Evolutionary conservation across 352 stramenopile species (phyloP).

Genomic region (Pythium monospermum): DNA sequence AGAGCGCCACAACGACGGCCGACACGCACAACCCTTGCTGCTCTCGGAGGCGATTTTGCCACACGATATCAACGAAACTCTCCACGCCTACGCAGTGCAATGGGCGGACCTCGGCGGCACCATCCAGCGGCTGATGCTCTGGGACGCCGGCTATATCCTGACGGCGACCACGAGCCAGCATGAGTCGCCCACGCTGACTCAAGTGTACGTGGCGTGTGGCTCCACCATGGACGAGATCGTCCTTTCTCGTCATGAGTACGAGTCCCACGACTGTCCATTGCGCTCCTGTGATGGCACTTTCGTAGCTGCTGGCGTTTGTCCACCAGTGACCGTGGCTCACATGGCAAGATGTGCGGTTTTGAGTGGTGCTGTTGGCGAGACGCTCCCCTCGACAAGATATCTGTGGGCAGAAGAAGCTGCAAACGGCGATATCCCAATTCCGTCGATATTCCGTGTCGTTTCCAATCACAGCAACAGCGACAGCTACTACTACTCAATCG

Average conservation of each 20-base stretch:
- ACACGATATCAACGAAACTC: constrained; percentile 25
- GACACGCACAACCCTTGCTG: constrained; percentile 25
- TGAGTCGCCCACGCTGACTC: constrained; percentile 7
- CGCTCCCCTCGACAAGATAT: not conserved
- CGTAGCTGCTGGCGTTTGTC: constrained; percentile 14
- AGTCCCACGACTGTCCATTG: constrained; percentile 23
- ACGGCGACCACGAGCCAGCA: too few species aligned
- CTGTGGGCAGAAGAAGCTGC: constrained; percentile 39
- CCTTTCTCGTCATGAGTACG: constrained; percentile 13
- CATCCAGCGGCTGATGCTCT: constrained; percentile 52
- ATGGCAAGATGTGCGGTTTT: constrained; percentile 24
- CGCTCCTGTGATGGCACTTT: constrained; percentile 12
- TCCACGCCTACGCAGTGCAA: constrained; percentile 18
- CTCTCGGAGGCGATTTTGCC: constrained; percentile 13
- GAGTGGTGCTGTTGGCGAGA: too few species aligned
- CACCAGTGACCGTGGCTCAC: constrained; percentile 25
- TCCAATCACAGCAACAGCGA: too few species aligned
- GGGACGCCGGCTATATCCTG: constrained; percentile 40
- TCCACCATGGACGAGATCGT: constrained; percentile 42
- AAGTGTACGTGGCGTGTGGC: constrained; percentile 30
- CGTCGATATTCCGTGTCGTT: constrained; percentile 28
- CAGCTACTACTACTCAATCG: constrained; percentile 32
- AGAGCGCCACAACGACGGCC: constrained; percentile 22
- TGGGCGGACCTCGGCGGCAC: constrained; percentile 39
- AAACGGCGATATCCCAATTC: constrained; percentile 39